A percentile compares a stretch with the other conserved stretches of the same genome.
These are phyloP conservation scores for Phytophthora fragariae DNA, from an alignment of 352 stramenopile species.

Conservation along the genomic window DNA sequence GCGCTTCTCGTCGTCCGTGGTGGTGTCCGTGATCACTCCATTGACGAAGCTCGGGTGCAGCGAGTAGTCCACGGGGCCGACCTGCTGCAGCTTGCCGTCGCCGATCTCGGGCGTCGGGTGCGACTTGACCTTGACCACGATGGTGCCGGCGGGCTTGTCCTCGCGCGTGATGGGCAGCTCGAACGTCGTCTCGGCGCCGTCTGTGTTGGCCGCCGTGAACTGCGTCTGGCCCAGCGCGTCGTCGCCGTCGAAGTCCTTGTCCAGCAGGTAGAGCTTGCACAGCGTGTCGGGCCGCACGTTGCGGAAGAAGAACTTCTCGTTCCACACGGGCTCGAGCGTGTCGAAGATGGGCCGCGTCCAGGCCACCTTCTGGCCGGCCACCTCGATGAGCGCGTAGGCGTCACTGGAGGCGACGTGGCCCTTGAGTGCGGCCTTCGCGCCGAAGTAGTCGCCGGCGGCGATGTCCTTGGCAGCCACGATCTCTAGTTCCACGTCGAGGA, in stretches of 20 bases:
- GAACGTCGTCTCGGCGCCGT: conserved; percentile 37
- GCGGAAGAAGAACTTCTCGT: conserved; percentile 48
- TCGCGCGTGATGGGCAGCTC: conserved; percentile 37
- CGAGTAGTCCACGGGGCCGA: conserved; percentile 48
- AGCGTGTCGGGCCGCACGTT: conserved; percentile 40
- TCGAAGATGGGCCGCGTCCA: conserved; percentile 43
- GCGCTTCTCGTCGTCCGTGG: conserved; percentile 38
- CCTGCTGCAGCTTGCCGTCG: conserved; percentile 28
- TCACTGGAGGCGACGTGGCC: conserved; percentile 33
- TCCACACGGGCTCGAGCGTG: conserved; percentile 41
- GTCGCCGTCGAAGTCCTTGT: conserved; percentile 47
- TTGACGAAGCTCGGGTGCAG: conserved; percentile 35
- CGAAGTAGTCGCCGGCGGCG: conserved; percentile 25
- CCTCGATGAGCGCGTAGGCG: conserved; percentile 36
- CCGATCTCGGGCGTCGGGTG: conserved; percentile 6
- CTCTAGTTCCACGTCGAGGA: conserved; percentile 48
- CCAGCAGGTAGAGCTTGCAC: conserved; percentile 42
- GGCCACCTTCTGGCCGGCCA: conserved; percentile 35
- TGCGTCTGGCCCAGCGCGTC: conserved; percentile 43
- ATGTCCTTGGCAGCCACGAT: conserved; percentile 46
- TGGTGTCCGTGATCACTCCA: conserved; percentile 35
- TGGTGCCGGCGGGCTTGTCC: conserved; percentile 37
- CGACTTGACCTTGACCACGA: conserved; percentile 47
- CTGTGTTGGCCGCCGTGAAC: conserved; percentile 36
- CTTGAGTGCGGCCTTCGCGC: conserved; percentile 16